phyloP scores from a whole-genome alignment of 1,284 basidiomycete species.

The Puccinia polysora region DNA sequence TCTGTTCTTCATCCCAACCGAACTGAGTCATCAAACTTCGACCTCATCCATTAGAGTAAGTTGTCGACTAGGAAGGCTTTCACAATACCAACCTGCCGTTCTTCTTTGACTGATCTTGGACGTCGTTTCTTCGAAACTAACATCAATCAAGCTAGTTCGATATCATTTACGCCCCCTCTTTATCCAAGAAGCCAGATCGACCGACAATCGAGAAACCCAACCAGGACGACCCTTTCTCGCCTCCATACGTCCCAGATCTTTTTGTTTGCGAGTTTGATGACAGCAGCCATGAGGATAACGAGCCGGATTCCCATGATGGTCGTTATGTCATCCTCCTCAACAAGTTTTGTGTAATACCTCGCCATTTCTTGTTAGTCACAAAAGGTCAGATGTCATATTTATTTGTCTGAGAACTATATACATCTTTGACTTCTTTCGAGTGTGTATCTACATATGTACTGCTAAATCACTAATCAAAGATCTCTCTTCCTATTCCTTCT shows the following conservation, averaged over 20 bases:
- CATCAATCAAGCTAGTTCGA: constrained; percentile 30
- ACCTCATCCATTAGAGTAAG: not conserved
- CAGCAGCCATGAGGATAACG: constrained; percentile 65
- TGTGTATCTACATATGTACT: too few relatives aligned
- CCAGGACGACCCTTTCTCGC: constrained; percentile 65
- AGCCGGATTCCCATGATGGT: constrained; percentile 57
- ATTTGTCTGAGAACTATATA: not conserved
- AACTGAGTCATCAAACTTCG: not conserved
- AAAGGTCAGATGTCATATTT: constrained; percentile 60
- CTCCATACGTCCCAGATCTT: constrained; percentile 70
- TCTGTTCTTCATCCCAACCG: not conserved
- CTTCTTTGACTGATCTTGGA: not conserved
- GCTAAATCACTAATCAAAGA: constrained; percentile 48
- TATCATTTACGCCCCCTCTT: constrained; percentile 4
- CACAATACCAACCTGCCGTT: too few relatives aligned
- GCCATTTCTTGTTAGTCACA: constrained; percentile 74
- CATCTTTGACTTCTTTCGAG: too few relatives aligned
- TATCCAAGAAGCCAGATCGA: constrained; percentile 1
- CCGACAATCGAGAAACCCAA: too few relatives aligned
- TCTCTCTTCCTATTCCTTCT: constrained; percentile 46
- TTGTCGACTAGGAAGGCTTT: not conserved
- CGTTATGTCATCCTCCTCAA: constrained; percentile 73
- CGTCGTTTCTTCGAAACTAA: not conserved
- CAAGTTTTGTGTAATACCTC: constrained; percentile 73
- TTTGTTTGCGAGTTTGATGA: constrained; percentile 55